Evolutionary conservation across 1,284 basidiomycete species (phyloP), one percentile per base, ranked within the genome.

Genomic region (Exobasidium rhododendri): DNA sequence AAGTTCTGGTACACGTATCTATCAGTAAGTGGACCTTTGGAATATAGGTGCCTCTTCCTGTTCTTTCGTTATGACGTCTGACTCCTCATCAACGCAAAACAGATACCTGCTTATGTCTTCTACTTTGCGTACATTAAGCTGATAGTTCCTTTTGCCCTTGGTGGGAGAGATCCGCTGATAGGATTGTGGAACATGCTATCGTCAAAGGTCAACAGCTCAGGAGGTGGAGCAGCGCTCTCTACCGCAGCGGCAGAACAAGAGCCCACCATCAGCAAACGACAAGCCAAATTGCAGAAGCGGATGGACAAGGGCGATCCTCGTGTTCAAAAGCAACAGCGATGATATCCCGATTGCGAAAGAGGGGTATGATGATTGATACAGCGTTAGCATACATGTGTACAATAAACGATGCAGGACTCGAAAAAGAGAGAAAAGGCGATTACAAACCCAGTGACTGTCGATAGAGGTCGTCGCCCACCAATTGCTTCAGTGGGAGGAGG

Each of bases 401-500:
- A 45, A 45, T 11, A 45, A 45, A n/a, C n/a, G n/a, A n/a, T n/a
- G n/a, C n/a, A n/a, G n/a, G n/a, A n/a, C n/a, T n/a, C n/a, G n/a
- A n/a, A n/a, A n/a, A n/a, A n/a, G n/a, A n/a, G n/a, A n/a, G n/a
- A n/a, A n/a, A n/a, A n/a, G n/a, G n/a, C n/a, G n/a, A 10, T 50
- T 20, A 55, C 17, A 4, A 62, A 20, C 64, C 63, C 6, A 77
- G 49, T 0, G 70, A 70, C 29, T 72, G 65, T 2, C 65, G 44
- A 52, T 69, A 75, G 61, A 78, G 58, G 59, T 78, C 71, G 1
- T 40, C 26, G 1, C 75, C 75, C 0, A 78, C 47, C 14, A 74
- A 40, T 1, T 80, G 71, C 73, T 86, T 82, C n/a, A 91, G 67
- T 2, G 79, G 81, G 26, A 61, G 67, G 50, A 92, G 80, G 0